Conservation (phyloP, 805 yeast species). For the Candida silvicultrix region DNA sequence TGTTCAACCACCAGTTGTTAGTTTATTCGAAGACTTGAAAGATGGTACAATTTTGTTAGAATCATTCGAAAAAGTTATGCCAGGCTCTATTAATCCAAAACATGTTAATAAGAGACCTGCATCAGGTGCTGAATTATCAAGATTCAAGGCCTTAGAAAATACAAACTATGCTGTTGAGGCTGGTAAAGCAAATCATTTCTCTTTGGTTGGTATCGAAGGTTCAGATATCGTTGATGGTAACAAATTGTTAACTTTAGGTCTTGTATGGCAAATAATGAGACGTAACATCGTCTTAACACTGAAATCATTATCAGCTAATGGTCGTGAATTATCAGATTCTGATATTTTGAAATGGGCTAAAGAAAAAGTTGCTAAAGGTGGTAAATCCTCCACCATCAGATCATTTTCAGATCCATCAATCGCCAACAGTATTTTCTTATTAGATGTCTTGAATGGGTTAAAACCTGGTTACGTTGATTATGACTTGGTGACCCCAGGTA, state of each 20-base stretch:
- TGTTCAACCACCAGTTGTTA: constrained; percentile 90
- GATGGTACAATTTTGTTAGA: constrained; percentile 87
- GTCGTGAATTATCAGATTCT: constrained; percentile 70
- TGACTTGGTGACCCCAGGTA: constrained; percentile 77
- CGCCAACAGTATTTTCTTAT: constrained; percentile 71
- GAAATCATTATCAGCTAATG: constrained; percentile 55
- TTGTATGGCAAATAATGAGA: constrained; percentile 99
- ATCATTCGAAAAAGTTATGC: constrained; percentile 93
- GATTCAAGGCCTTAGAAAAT: constrained; percentile 94
- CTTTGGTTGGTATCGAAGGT: constrained; percentile 96
- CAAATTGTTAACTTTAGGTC: constrained; percentile 79
- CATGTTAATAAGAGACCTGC: constrained; percentile 82
- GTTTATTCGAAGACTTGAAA: constrained; percentile 87
- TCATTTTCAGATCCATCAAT: constrained; percentile 81
- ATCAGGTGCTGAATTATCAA: constrained; percentile 65
- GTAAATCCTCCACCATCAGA: constrained; percentile 64
- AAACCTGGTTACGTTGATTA: constrained; percentile 98
- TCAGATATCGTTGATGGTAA: constrained; percentile 95
- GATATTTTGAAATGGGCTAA: constrained; percentile 96
- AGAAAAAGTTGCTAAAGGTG: constrained; percentile 78
- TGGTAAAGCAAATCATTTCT: constrained; percentile 88
- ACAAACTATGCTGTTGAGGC: constrained; percentile 98
- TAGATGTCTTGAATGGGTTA: constrained; percentile 87
- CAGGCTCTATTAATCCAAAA: constrained; percentile 78
- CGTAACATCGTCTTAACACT: constrained; percentile 87